These are phyloP conservation scores for Tetrapisispora pingtungensis DNA, from an alignment of 805 yeast genomes.

Conservation along the genomic window DNA sequence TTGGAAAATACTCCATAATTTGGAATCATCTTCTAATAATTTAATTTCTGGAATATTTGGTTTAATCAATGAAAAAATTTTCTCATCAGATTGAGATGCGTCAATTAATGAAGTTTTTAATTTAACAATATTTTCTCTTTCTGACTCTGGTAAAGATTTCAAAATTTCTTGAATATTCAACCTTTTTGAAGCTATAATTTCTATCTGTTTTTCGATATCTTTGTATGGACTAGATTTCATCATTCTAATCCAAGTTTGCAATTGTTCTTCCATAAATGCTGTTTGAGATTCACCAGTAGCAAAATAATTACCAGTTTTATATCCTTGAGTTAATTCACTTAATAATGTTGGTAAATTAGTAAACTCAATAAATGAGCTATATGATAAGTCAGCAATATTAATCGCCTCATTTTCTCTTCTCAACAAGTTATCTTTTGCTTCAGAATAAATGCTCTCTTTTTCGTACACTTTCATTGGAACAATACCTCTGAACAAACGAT, in stretches of 20 bases:
- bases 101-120: constrained; percentile 51
- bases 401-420: constrained; percentile 65
- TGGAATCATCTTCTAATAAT: constrained; percentile 36
- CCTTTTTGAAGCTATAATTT: constrained; percentile 26
- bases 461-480: constrained; percentile 85
- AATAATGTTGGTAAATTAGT: constrained; percentile 64
- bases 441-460: constrained; percentile 77
- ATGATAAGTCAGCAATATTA: constrained; percentile 72
- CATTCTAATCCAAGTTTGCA: constrained; percentile 20
- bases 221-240: constrained; percentile 21
- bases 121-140: constrained; percentile 48
- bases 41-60: constrained; percentile 35
- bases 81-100: constrained; percentile 50
- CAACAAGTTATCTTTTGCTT: constrained; percentile 69
- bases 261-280: constrained; percentile 25
- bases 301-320: constrained; percentile 24
- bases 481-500: constrained; percentile 62
- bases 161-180: constrained; percentile 29
- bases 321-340: constrained; percentile 37
- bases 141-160: constrained; percentile 29
- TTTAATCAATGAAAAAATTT: constrained; percentile 40
- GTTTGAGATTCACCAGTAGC: constrained; percentile 14
- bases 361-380: constrained; percentile 68
- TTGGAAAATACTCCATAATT: constrained; percentile 32
- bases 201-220: constrained; percentile 29